Evolutionary conservation across 805 yeast species (phyloP), one percentile per base, ranked within the genome.

Genomic region (Monosporozyma yasuniensis): DNA sequence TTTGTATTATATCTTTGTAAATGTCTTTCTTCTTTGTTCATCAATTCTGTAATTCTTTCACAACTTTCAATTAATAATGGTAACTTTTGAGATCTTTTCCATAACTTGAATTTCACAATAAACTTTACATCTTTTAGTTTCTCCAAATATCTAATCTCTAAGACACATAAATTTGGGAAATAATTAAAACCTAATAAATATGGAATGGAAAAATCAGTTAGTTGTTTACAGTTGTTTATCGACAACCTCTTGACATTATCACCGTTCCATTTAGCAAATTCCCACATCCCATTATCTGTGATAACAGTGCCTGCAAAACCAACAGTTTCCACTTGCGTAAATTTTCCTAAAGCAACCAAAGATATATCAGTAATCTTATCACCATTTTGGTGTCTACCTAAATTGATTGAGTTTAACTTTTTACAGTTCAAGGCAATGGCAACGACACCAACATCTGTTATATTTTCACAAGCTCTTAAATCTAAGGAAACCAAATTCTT

Each of bases 241-340:
- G 95, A 84, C 19, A 89, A 69, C 47, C 96, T 72, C 56, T 79
- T 80, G 3, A 90, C 59, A 4, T 69, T 58, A 1, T 62, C 58
- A 21, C 81, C 80, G 25, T 79, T 68, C 47, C 72, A 63, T 16
- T 76, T 64, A 0, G 89, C 88, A 32, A 90, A 67, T 58, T 84
- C 90, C 95, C 96, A 87, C 14, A 90, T 70, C 4, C 86, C 74
- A 42, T 79, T 73, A 68, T 90, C 96, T 7, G 86, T 79, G 18
- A 90, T 76, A 42, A 77, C 72, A 64, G 96, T 87, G 6, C 98
- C 98, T 0, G 97, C 96, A 19, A 88, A 69, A 0, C 97, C 97
- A 42, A 90, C 70, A 0, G 96, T 88, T 43, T 74, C 72, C 44
- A 83, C 72, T 19, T 68, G 63, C 49, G 88, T 82, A 56, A 77